Percentiles rank a stretch among this genome's conserved stretches.
phyloP scores from a whole-genome alignment of 179 eudicot genomes.

The Amaranthus tricolor region DNA sequence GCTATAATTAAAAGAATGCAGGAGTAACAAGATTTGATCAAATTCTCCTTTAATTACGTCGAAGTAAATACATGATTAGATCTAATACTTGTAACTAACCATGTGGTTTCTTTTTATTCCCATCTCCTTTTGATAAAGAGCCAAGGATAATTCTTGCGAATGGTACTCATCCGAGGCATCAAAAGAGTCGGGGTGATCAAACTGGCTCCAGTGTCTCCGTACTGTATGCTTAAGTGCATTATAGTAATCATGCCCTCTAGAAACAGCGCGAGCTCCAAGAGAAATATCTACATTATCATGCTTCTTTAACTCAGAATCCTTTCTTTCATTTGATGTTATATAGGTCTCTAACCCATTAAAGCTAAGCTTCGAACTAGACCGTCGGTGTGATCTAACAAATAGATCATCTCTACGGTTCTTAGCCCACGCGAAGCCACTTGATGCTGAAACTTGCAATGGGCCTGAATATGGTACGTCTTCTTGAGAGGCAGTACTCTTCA shows the following conservation, averaged over 20 bases:
- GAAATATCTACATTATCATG: conserved; percentile 40
- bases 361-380: conserved; percentile 79
- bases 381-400: conserved; percentile 63
- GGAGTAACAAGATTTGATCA: conserved; percentile 2
- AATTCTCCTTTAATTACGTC: background rate
- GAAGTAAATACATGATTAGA: background rate
- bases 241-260: conserved; percentile 47
- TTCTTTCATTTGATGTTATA: conserved; percentile 38
- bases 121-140: conserved; percentile 67
- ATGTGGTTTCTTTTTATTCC: conserved; percentile 48
- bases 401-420: conserved; percentile 60
- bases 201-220: conserved; percentile 64
- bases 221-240: conserved; percentile 51
- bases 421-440: conserved; percentile 99
- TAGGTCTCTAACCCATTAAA: conserved; percentile 58
- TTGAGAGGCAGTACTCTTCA: conserved; percentile 64
- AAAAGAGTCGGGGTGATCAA: conserved; percentile 75
- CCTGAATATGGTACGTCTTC: conserved; percentile 76
- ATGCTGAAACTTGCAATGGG: conserved; percentile 78
- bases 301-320: conserved; percentile 40
- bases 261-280: conserved; percentile 30
- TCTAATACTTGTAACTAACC: conserved; percentile 46
- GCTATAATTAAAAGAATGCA: background rate
- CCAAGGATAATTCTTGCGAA: conserved; percentile 77
- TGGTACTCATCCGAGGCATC: conserved; percentile 86